Percentiles rank a stretch among this genome's conserved stretches.
Conservation (phyloP, 768 basidiomycete genomes). For the Pisolithus tinctorius region DNA sequence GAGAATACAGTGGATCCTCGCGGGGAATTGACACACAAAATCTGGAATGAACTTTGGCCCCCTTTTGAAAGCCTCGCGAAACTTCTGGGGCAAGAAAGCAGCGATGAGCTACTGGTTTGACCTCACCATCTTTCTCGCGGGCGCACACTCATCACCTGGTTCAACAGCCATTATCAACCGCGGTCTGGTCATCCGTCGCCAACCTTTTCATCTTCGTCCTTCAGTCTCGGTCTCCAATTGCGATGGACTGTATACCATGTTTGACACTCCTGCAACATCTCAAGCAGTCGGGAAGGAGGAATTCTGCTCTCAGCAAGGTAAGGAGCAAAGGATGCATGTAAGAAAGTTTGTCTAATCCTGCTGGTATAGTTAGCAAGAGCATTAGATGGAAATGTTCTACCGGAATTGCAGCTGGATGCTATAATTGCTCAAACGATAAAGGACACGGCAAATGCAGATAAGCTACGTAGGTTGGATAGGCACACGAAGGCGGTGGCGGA, state of each 20-base stretch:
- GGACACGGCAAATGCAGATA: conserved; percentile 65
- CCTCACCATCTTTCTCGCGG: not conserved
- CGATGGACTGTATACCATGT: conserved; percentile 47
- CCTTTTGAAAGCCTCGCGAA: conserved; percentile 51
- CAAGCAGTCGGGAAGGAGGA: conserved; percentile 39
- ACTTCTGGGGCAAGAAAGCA: conserved; percentile 40
- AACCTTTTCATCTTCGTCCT: conserved; percentile 61
- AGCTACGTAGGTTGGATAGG: conserved; percentile 47
- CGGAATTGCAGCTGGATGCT: conserved; percentile 37
- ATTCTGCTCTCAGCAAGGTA: conserved; percentile 48
- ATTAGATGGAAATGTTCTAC: conserved; percentile 42
- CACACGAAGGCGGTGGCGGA: conserved; percentile 24
- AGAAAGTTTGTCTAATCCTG: not conserved
- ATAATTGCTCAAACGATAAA: conserved; percentile 53
- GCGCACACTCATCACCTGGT: conserved; percentile 3
- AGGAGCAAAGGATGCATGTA: conserved; percentile 5
- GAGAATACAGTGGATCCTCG: conserved; percentile 20
- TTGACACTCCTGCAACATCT: conserved; percentile 45
- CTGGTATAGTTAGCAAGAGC: conserved; percentile 48
- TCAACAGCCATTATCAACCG: conserved; percentile 44
- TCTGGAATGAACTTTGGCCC: conserved; percentile 79
- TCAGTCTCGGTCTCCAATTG: conserved; percentile 45
- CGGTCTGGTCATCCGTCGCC: conserved; percentile 54
- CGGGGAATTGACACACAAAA: conserved; percentile 24
- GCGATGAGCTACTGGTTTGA: conserved; percentile 25